These are phyloP conservation scores for Globisporangium yorkense DNA, from an alignment of 352 stramenopile species.

Conservation along the genomic window DNA sequence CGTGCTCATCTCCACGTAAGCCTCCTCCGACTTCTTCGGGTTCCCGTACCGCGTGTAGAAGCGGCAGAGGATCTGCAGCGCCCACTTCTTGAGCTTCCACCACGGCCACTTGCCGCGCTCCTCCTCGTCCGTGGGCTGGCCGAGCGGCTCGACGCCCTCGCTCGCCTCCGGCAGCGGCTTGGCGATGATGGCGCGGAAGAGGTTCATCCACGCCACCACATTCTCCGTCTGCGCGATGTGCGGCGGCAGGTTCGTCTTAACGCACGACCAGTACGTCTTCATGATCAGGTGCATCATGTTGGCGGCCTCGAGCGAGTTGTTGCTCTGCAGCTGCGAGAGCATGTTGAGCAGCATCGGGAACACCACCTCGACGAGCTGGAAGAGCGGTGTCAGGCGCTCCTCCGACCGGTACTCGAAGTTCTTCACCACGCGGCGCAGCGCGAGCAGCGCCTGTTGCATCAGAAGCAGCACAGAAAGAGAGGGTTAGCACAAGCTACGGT, in stretches of 20 bases:
- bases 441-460: constrained; percentile 71
- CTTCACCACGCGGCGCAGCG: constrained; percentile 95
- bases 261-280: constrained; percentile 97
- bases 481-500: constrained; percentile 19
- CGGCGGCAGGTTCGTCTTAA: constrained; percentile 92
- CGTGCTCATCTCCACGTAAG: constrained; percentile 90
- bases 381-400: constrained; percentile 84
- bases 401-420: constrained; percentile 97
- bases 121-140: constrained; percentile 89
- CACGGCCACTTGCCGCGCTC: constrained; percentile 92
- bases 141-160: constrained; percentile 66
- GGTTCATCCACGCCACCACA: constrained; percentile 92
- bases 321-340: constrained; percentile 76
- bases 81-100: constrained; percentile 99
- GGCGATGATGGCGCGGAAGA: constrained; percentile 78
- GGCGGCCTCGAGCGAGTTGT: constrained; percentile 89
- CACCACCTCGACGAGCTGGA: constrained; percentile 88
- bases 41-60: constrained; percentile 97
- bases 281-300: constrained; percentile 94
- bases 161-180: constrained; percentile 90
- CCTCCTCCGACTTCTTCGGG: constrained; percentile 90
- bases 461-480: background rate
- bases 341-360: constrained; percentile 94
- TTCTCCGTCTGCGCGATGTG: constrained; percentile 77
- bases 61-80: constrained; percentile 94